Conservation (phyloP, 73 alveolate species). For the Diophrys sp. region DNA sequence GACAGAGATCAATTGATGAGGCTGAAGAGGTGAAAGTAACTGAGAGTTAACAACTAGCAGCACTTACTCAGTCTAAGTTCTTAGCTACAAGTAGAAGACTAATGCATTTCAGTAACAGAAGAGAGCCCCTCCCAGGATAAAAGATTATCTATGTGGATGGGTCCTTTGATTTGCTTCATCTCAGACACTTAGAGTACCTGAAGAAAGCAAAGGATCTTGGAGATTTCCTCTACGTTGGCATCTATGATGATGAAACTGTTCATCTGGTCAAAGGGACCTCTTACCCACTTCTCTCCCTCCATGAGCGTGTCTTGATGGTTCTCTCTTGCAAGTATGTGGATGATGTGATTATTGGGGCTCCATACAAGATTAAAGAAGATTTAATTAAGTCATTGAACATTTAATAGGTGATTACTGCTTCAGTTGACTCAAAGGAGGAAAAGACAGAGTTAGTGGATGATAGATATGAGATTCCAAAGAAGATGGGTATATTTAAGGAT, state of each 20-base stretch:
- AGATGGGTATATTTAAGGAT: not conserved
- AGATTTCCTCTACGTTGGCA: slow-evolving; percentile 94
- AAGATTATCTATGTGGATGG: slow-evolving; percentile 96
- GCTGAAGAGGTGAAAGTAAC: not conserved
- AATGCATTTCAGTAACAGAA: slow-evolving; percentile 80
- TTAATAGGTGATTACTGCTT: slow-evolving; percentile 58
- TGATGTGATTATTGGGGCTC: slow-evolving; percentile 97
- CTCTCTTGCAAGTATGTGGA: slow-evolving; percentile 94
- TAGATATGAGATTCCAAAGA: not conserved
- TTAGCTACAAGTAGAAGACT: slow-evolving; percentile 95
- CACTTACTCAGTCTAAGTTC: slow-evolving; percentile 45
- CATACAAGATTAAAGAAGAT: slow-evolving; percentile 83
- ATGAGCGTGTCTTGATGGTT: slow-evolving; percentile 91
- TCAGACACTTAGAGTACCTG: slow-evolving; percentile 93
- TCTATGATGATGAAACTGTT: slow-evolving; percentile 90
- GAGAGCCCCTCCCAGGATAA: slow-evolving; percentile 83
- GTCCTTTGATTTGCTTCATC: slow-evolving; percentile 91
- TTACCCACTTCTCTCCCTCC: slow-evolving; percentile 86
- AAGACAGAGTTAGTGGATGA: not conserved
- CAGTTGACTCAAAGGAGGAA: not conserved
- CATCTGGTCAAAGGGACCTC: slow-evolving; percentile 77
- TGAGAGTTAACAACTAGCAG: not conserved
- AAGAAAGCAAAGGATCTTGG: slow-evolving; percentile 95
- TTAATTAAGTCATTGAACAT: slow-evolving; percentile 75
- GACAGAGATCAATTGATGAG: not conserved